phyloP scores from a whole-genome alignment of 2,329 filamentous ascomycete genomes.

The Talaromyces sp. region DNA sequence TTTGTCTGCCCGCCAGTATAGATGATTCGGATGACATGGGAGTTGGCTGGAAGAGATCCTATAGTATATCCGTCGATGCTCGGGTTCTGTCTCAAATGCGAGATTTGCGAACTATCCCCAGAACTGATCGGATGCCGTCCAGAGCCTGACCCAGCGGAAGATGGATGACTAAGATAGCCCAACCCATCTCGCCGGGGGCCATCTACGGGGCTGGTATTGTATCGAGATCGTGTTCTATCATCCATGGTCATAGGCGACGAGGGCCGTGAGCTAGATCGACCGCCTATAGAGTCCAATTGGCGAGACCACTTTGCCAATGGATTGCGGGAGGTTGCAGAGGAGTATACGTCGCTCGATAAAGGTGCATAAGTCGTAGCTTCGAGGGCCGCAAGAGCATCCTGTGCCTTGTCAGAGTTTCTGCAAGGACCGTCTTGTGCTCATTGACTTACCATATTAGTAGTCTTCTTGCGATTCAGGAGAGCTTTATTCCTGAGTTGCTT shows the following conservation, averaged over 20 bases:
- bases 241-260: slow-evolving; percentile 66
- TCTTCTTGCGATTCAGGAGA: slow-evolving; percentile 73
- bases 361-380: slow-evolving; percentile 62
- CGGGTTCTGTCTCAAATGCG: slow-evolving; percentile 73
- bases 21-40: slow-evolving; percentile 88
- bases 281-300: slow-evolving; percentile 36
- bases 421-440: too few relatives aligned
- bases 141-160: slow-evolving; percentile 51
- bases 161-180: slow-evolving; percentile 54
- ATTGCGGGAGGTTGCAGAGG: slow-evolving; percentile 52
- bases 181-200: slow-evolving; percentile 48
- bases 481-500: slow-evolving; percentile 76
- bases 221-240: slow-evolving; percentile 56
- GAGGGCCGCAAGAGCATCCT: slow-evolving; percentile 81
- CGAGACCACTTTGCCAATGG: slow-evolving; percentile 53
- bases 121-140: slow-evolving; percentile 59
- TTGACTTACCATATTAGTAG: slow-evolving; percentile 74
- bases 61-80: slow-evolving; percentile 84
- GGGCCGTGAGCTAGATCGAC: slow-evolving; percentile 56
- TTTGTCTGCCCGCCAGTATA: slow-evolving; percentile 88
- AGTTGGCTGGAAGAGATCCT: slow-evolving; percentile 77
- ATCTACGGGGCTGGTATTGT: slow-evolving; percentile 45
- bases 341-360: slow-evolving; percentile 63
- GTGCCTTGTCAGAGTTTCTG: slow-evolving; percentile 21
- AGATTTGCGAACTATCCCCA: slow-evolving; percentile 58